Evolutionary conservation across 2,329 filamentous ascomycete genomes (phyloP).

Genomic region (Neofusicoccum sp.): DNA sequence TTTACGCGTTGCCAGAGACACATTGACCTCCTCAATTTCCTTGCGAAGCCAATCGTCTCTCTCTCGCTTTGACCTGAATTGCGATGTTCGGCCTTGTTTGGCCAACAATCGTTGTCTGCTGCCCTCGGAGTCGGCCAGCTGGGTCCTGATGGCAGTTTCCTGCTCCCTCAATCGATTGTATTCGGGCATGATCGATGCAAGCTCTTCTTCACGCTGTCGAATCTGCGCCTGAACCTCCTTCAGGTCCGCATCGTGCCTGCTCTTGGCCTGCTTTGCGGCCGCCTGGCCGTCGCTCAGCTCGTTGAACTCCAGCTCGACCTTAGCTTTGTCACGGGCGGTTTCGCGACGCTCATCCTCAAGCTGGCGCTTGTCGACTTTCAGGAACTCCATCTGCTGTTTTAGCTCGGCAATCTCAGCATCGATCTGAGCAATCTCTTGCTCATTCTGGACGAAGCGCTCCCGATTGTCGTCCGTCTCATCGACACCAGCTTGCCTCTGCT

Average conservation of each 20-base stretch:
- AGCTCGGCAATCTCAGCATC: slow-evolving; percentile 79
- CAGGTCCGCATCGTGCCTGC: slow-evolving; percentile 72
- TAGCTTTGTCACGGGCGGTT: slow-evolving; percentile 75
- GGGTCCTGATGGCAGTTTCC: slow-evolving; percentile 70
- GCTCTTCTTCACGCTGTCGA: slow-evolving; percentile 72
- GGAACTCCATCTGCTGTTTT: slow-evolving; percentile 79
- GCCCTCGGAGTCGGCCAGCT: slow-evolving; percentile 76
- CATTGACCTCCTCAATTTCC: slow-evolving; percentile 79
- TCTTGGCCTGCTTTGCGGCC: slow-evolving; percentile 71
- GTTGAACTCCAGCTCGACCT: slow-evolving; percentile 83
- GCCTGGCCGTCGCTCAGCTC: slow-evolving; percentile 81
- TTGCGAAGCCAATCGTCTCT: slow-evolving; percentile 80
- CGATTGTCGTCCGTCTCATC: slow-evolving; percentile 83
- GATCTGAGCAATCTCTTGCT: slow-evolving; percentile 75
- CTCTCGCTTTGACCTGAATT: slow-evolving; percentile 86
- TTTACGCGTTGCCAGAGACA: slow-evolving; percentile 76
- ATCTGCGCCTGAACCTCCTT: slow-evolving; percentile 74
- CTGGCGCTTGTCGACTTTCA: slow-evolving; percentile 82
- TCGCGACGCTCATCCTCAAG: slow-evolving; percentile 89
- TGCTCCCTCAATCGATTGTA: slow-evolving; percentile 73
- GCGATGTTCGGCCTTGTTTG: slow-evolving; percentile 86
- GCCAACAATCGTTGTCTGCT: slow-evolving; percentile 78
- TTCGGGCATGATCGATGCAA: slow-evolving; percentile 73
- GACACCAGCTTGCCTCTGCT: slow-evolving; percentile 76
- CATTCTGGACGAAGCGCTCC: slow-evolving; percentile 73